A percentile compares a stretch with the other conserved stretches of the same genome.
These are phyloP conservation scores for Lophiostoma macrostomum DNA, from an alignment of 495 filamentous ascomycete species.

Conservation along the genomic window DNA sequence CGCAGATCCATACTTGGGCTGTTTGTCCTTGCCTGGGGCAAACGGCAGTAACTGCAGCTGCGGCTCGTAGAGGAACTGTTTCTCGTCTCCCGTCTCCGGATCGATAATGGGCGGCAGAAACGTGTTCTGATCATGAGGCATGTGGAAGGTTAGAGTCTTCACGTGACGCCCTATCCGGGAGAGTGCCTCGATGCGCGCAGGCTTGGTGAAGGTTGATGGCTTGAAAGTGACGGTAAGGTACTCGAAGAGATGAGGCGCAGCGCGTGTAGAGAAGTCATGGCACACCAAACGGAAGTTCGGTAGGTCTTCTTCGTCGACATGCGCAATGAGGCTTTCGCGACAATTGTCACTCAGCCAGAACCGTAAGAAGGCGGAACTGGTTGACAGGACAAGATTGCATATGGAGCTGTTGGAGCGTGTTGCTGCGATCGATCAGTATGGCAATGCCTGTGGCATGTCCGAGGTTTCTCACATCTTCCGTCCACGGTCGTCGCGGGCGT, in stretches of 20 bases:
- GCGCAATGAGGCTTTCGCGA: slow-evolving; percentile 45
- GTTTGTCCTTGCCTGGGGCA: slow-evolving; percentile 31
- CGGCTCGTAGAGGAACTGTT: slow-evolving; percentile 70
- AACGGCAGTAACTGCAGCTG: slow-evolving; percentile 47
- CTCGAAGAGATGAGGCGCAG: slow-evolving; percentile 51
- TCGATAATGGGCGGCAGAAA: slow-evolving; percentile 75
- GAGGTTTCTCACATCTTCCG: slow-evolving; percentile 29
- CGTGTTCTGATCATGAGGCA: slow-evolving; percentile 66
- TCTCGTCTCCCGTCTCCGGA: slow-evolving; percentile 65
- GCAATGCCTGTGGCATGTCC: slow-evolving; percentile 7
- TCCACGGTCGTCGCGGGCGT: slow-evolving; percentile 30
- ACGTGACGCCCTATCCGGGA: slow-evolving; percentile 70
- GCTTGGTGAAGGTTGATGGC: slow-evolving; percentile 65
- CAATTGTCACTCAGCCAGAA: slow-evolving; percentile 51
- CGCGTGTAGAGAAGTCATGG: slow-evolving; percentile 49
- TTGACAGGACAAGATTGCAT: slow-evolving; percentile 42
- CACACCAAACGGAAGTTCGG: slow-evolving; percentile 51
- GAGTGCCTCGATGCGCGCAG: slow-evolving; percentile 63
- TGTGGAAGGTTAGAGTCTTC: slow-evolving; percentile 63
- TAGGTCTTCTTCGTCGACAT: slow-evolving; percentile 45
- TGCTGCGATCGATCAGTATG: slow-evolving; percentile 24
- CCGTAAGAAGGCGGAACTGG: slow-evolving; percentile 45
- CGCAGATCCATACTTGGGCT: slow-evolving; percentile 65
- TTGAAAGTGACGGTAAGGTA: slow-evolving; percentile 62
- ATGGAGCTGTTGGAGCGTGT: slow-evolving; percentile 37